These are phyloP conservation scores for Colletotrichum sp. DNA, from an alignment of 2,329 filamentous ascomycete genomes.

Conservation along the genomic window DNA sequence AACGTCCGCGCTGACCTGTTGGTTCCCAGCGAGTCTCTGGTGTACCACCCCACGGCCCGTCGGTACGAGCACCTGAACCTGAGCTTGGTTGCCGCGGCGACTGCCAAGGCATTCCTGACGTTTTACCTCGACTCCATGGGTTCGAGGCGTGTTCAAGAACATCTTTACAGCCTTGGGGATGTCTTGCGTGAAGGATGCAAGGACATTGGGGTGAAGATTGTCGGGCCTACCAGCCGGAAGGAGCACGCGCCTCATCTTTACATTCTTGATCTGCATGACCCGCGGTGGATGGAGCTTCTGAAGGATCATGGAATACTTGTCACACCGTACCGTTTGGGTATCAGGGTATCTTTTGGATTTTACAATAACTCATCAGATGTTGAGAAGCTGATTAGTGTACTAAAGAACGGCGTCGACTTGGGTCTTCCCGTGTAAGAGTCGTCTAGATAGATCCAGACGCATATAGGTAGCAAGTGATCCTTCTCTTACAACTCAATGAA, in stretches of 20 bases:
- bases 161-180: conserved; percentile 29
- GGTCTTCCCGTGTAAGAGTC: neutral
- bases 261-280: conserved; percentile 25
- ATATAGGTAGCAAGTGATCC: neutral
- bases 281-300: conserved; percentile 25
- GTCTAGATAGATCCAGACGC: neutral
- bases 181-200: conserved; percentile 22
- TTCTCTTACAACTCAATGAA: neutral
- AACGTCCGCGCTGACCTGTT: conserved; percentile 24
- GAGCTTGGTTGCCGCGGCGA: conserved; percentile 24
- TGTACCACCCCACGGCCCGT: conserved; percentile 27
- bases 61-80: conserved; percentile 35
- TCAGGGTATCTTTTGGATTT: conserved; percentile 31
- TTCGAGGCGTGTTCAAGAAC: conserved; percentile 25
- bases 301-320: conserved; percentile 17
- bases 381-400: conserved; percentile 4
- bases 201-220: conserved; percentile 24
- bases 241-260: conserved; percentile 32
- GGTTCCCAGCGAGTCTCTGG: conserved; percentile 19
- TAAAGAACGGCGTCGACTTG: neutral
- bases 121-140: conserved; percentile 30
- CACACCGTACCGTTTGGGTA: conserved; percentile 28
- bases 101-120: conserved; percentile 26
- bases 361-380: conserved; percentile 27
- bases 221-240: conserved; percentile 23